phyloP scores from a whole-genome alignment of 2,329 filamentous ascomycete genomes.

The Cladosporium sp. region DNA sequence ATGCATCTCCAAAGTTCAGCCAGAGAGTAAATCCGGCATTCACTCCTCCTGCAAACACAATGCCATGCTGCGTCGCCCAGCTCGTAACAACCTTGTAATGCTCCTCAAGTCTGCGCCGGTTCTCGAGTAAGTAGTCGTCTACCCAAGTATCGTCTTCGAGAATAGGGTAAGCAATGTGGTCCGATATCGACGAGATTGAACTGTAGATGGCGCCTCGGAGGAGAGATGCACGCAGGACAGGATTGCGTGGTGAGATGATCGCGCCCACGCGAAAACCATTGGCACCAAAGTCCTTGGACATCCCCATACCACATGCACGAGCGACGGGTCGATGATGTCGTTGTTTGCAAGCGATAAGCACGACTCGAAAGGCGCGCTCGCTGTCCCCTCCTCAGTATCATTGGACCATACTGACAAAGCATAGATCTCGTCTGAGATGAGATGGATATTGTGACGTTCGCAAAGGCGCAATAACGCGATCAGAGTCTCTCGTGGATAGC shows the following conservation, averaged over 20 bases:
- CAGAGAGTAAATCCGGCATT: not conserved
- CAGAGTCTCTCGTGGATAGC: not conserved
- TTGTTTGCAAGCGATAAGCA: not conserved
- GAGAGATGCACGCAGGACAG: not conserved
- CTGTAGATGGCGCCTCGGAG: not conserved
- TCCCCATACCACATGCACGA: not conserved
- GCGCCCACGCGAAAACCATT: not conserved
- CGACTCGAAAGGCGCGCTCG: not conserved
- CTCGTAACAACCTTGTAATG: not conserved
- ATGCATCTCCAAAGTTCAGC: not conserved
- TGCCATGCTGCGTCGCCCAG: not conserved
- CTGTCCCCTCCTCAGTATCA: not conserved
- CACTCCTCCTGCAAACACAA: not conserved
- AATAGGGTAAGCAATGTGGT: not conserved
- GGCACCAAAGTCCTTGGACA: not conserved
- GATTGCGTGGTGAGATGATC: not conserved
- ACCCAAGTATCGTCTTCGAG: not conserved
- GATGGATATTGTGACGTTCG: not conserved
- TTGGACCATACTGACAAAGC: not conserved
- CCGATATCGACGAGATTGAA: not conserved
- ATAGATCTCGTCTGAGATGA: not conserved
- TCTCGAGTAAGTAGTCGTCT: not conserved
- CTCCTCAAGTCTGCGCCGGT: not conserved
- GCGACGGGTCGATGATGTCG: not conserved
- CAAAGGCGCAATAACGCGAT: not conserved